Conservation (phyloP, 169 alveolate species). For the Plasmodium coatneyi region DNA sequence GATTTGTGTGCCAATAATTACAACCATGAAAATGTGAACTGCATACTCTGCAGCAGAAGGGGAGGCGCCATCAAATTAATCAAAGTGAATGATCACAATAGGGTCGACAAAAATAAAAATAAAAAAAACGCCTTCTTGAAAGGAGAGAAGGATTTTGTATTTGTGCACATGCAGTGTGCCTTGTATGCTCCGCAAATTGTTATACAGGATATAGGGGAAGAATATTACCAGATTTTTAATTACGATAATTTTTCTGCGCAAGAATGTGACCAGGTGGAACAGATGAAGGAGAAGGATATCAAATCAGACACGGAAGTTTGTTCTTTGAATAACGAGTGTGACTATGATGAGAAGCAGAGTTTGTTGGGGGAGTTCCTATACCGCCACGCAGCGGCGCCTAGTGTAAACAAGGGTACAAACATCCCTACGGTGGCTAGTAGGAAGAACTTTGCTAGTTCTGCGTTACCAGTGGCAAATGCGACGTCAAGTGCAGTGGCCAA, state of each 20-base stretch:
- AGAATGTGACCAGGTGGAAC: neutral
- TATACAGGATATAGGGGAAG: constrained; percentile 56
- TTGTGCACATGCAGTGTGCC: constrained; percentile 73
- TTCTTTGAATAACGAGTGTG: constrained; percentile 11
- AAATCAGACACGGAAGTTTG: constrained; percentile 39
- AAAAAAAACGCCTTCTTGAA: constrained; percentile 31
- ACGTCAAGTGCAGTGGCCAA: neutral
- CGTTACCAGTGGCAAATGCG: neutral
- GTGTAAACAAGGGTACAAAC: neutral
- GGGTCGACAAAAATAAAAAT: constrained; percentile 40
- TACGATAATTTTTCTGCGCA: constrained; percentile 39
- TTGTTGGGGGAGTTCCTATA: constrained; percentile 20
- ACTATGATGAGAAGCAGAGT: constrained; percentile 43
- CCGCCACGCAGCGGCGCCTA: neutral
- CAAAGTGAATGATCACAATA: constrained; percentile 25
- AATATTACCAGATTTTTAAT: constrained; percentile 63
- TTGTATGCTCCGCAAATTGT: constrained; percentile 51
- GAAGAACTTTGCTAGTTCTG: neutral
- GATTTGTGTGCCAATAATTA: constrained; percentile 74
- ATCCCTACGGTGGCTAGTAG: neutral
- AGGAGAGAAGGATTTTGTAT: constrained; percentile 47
- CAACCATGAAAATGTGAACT: constrained; percentile 46
- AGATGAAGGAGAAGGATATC: constrained; percentile 16
- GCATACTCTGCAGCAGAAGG: constrained; percentile 64
- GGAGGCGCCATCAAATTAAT: constrained; percentile 70